Conservation (phyloP, 345 rosid species). For the Eucalyptus leucophloia region DNA sequence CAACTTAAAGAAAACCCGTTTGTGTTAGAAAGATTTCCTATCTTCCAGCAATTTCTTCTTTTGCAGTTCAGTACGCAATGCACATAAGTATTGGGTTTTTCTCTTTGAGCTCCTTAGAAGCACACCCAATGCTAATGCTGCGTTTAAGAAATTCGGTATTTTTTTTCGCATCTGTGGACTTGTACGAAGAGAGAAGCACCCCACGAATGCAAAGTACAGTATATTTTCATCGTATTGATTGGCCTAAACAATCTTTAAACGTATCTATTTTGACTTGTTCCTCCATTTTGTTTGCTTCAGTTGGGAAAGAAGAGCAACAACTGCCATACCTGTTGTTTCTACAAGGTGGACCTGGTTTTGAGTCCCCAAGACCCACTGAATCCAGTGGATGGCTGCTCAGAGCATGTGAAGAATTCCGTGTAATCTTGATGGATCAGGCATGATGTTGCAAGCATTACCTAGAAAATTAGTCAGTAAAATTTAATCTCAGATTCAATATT, state of each 20-base stretch:
- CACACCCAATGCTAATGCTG: background rate
- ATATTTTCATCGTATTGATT: background rate
- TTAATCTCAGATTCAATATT: background rate
- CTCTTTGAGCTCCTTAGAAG: background rate
- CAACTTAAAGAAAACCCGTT: background rate
- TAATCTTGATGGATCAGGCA: constrained; percentile 91
- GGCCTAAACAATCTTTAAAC: background rate
- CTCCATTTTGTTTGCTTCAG: constrained; percentile 13
- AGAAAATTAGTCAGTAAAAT: background rate
- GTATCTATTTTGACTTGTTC: background rate
- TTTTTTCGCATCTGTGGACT: background rate
- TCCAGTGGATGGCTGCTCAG: constrained; percentile 74
- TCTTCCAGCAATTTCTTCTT: background rate
- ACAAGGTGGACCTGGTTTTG: constrained; percentile 98
- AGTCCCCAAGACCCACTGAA: constrained; percentile 78
- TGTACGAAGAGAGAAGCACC: background rate
- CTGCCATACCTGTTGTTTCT: constrained; percentile 68
- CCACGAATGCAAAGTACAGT: background rate
- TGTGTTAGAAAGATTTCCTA: background rate
- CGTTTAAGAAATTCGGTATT: background rate
- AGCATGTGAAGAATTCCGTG: constrained; percentile 85
- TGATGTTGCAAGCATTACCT: background rate
- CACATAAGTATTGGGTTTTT: background rate
- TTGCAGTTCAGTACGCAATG: background rate
- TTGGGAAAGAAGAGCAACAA: constrained; percentile 65